Conservation (phyloP, 257 asterid species). For the Rhazya stricta region DNA sequence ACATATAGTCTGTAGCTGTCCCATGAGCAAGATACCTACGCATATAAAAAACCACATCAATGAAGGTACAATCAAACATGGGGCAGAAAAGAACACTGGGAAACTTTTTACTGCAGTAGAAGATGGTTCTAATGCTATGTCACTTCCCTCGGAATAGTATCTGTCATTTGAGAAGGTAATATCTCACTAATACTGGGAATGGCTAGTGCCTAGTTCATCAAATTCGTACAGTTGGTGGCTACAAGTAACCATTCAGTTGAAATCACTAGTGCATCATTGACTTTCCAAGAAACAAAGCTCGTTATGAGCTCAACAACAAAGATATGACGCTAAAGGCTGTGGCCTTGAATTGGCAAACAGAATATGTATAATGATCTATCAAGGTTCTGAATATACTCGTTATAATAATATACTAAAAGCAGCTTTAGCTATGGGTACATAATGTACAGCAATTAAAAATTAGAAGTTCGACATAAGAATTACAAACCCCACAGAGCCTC, state of each 20-base stretch:
- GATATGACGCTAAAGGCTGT: too few species aligned
- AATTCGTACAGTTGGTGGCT: not conserved
- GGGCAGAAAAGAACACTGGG: not conserved
- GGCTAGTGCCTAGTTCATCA: not conserved
- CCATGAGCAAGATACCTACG: constrained; percentile 94
- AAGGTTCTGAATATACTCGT: not conserved
- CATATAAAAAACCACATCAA: constrained; percentile 5
- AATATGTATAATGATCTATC: not conserved
- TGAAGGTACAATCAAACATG: constrained; percentile 6
- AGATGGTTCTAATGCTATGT: too few species aligned
- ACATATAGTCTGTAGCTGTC: constrained; percentile 97
- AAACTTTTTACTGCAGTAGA: not conserved
- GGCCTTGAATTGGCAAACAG: not conserved
- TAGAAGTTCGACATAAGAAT: constrained; percentile 17
- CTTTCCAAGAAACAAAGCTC: not conserved
- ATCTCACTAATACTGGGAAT: not conserved
- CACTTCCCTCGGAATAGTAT: not conserved
- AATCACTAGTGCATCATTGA: not conserved
- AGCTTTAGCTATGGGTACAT: not conserved
- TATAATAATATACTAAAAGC: not conserved
- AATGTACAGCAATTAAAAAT: not conserved
- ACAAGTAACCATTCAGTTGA: not conserved
- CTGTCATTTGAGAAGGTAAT: not conserved
- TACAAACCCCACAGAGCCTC: constrained; percentile 98
- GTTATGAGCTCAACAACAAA: not conserved